Conservation (phyloP, 768 basidiomycete genomes). For the Boletus pseudo-olivaceus region DNA sequence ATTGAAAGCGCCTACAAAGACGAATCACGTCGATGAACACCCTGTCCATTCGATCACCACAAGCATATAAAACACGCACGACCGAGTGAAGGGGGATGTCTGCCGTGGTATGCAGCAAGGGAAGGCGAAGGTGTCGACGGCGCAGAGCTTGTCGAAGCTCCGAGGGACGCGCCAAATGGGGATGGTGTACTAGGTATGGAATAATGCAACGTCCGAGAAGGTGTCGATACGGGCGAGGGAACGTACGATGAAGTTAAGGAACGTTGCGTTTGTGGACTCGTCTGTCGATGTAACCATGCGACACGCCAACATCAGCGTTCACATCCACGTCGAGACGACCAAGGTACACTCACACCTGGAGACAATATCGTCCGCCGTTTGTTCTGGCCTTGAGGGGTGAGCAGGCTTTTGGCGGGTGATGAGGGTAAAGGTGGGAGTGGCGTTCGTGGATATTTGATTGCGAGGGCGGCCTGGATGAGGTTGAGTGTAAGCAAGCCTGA, state of each 20-base stretch:
- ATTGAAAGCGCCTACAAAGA: constrained; percentile 27
- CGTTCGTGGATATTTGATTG: constrained; percentile 35
- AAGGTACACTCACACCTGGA: constrained; percentile 14
- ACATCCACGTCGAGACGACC: not conserved
- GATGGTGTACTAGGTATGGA: constrained; percentile 38
- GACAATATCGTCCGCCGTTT: constrained; percentile 27
- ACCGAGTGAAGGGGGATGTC: constrained; percentile 33
- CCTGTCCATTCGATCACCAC: not conserved
- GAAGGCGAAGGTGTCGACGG: constrained; percentile 37
- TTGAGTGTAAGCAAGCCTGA: constrained; percentile 33
- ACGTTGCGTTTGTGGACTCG: constrained; percentile 28
- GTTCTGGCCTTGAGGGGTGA: constrained; percentile 26
- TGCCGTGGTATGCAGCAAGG: constrained; percentile 39
- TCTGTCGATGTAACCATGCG: constrained; percentile 1
- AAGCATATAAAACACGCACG: constrained; percentile 26
- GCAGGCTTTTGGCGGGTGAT: constrained; percentile 18
- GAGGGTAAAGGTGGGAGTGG: constrained; percentile 27
- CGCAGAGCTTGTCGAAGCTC: constrained; percentile 25
- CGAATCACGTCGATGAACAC: not conserved
- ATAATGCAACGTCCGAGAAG: constrained; percentile 32
- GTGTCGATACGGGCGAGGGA: constrained; percentile 30
- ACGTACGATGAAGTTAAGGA: constrained; percentile 30
- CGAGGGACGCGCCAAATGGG: constrained; percentile 35
- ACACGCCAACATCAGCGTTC: not conserved
- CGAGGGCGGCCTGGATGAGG: constrained; percentile 33